Evolutionary conservation across 306 rosid species (phyloP), one percentile per base, ranked within the genome.

Genomic region (Styphnolobium japonicum): DNA sequence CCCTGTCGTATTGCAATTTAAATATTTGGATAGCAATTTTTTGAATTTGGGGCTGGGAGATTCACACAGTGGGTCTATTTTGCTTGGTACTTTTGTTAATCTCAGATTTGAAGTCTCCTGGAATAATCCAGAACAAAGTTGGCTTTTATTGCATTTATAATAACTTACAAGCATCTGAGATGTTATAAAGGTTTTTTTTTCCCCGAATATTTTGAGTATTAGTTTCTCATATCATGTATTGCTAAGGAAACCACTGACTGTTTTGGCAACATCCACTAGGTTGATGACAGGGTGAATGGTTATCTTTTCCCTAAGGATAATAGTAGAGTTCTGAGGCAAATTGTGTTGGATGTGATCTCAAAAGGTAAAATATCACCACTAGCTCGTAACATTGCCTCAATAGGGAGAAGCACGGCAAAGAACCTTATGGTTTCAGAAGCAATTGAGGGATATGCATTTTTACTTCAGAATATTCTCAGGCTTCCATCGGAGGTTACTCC

Each of bases 211-310:
- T 42, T 43, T 70, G 37, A 43, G 57, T 68, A 70, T 6, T 52
- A 46, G 62, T 52, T 51, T 75, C 9, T 83, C 63, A 0, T 57
- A 31, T 53, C 45, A 7, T 71, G 11, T 45, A 11, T 76, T 75
- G 49, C 57, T 39, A 52, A 69, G 55, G 73, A 77, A 71, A 81
- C 56, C 64, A 73, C 90, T 89, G 71, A 92, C 89, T 58, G 22
- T 45, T 49, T 69, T 85, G 70, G 71, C 55, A 33, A 75, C 73
- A 78, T 84, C 80, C 21, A 66, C 83, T 83, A 96, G 99, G 97
- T 96, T 63, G 91, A 90, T 36, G 92, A 93, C 85, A 81, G 91
- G 90, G 99, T 93, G 83, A 96, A 89, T 66, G 97, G 99, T 29
- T 96, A 85, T 83, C 85, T 96, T 76, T 96, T 84, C 73, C 96